Evolutionary conservation across 345 rosid genomes (phyloP), one percentile per base, ranked within the genome.

Genomic region (Populus euphratica): DNA sequence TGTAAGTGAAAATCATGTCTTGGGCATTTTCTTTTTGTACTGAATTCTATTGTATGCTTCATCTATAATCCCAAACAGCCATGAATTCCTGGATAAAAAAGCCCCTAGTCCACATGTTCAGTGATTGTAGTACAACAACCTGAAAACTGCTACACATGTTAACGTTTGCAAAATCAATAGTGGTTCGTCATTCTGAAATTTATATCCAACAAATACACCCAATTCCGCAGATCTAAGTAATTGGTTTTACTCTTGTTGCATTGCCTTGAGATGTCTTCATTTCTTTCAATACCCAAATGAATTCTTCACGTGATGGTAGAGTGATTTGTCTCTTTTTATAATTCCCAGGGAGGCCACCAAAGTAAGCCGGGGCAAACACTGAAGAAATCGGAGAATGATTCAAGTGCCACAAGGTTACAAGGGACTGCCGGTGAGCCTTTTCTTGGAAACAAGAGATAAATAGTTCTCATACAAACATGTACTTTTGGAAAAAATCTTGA

Each of bases 321-420:
- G 73, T 69, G 44, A 36, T 54, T 39, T 47, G 54, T 54, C 9
- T 44, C 73, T 25, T 47, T 80, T 9, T 21, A 70, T 18, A 41
- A 65, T 80, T 59, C 62, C 9, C 81, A 90, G 91, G 90, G 86
- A 76, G 86, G 84, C 68, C 91, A 84, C 68, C 91, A 84, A 77
- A 72, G 73, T 77, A 91, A 87, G 86, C 79, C 77, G 69, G 86
- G 83, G 69, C 82, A 67, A 49, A 75, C 83, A 44, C 78, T 85
- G 17, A 91, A 77, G 81, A 86, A 81, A 83, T 77, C 86, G 25
- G 81, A 89, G 79, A 79, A 69, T 71, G 91, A 85, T 80, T 78
- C 89, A 52, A 81, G 69, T 63, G 79, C 87, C 31, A 47, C 75
- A 33, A 86, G 78, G 73, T 63, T 74, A 25, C 81, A 33, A 75